A percentile compares a stretch with the other conserved stretches of the same genome.
Evolutionary conservation across 257 asterid species (phyloP).

Genomic region (Ilex aquifolium): DNA sequence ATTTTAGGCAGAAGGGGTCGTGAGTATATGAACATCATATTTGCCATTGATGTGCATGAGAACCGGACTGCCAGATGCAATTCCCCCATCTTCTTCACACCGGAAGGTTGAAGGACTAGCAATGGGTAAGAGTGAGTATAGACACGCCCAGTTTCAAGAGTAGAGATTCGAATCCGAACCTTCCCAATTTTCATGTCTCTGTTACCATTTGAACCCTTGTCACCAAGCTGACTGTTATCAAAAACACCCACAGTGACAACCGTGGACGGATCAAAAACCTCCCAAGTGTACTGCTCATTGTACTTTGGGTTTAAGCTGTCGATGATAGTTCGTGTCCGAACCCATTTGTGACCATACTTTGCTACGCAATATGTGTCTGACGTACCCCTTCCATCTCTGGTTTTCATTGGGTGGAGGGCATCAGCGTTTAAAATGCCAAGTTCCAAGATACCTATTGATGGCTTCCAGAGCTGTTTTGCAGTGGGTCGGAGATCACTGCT

Average conservation of each 20-base stretch:
- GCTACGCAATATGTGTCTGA: slow-evolving; percentile 84
- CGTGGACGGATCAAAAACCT: slow-evolving; percentile 88
- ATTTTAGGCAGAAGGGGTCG: slow-evolving; percentile 77
- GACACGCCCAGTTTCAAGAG: slow-evolving; percentile 75
- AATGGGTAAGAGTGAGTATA: slow-evolving; percentile 82
- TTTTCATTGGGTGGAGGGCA: slow-evolving; percentile 72
- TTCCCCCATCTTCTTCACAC: slow-evolving; percentile 95
- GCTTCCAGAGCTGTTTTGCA: slow-evolving; percentile 88
- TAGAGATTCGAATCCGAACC: slow-evolving; percentile 76
- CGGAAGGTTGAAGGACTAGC: slow-evolving; percentile 72
- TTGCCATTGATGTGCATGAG: slow-evolving; percentile 57
- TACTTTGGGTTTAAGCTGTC: slow-evolving; percentile 81
- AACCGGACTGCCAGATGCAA: slow-evolving; percentile 85
- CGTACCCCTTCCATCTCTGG: slow-evolving; percentile 58
- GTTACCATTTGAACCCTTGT: slow-evolving; percentile 37
- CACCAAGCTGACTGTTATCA: slow-evolving; percentile 49
- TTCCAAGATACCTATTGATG: slow-evolving; percentile 68
- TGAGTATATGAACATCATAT: slow-evolving; percentile 65
- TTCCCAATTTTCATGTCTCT: slow-evolving; percentile 68
- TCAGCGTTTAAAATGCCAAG: slow-evolving; percentile 68
- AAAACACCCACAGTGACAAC: slow-evolving; percentile 87
- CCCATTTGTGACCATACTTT: slow-evolving; percentile 86
- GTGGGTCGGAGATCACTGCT: slow-evolving; percentile 88
- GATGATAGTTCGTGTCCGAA: slow-evolving; percentile 70
- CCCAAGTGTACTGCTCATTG: slow-evolving; percentile 97